These are phyloP conservation scores for Trichosporon sp. DNA, from an alignment of 1,284 basidiomycete species.

Conservation along the genomic window DNA sequence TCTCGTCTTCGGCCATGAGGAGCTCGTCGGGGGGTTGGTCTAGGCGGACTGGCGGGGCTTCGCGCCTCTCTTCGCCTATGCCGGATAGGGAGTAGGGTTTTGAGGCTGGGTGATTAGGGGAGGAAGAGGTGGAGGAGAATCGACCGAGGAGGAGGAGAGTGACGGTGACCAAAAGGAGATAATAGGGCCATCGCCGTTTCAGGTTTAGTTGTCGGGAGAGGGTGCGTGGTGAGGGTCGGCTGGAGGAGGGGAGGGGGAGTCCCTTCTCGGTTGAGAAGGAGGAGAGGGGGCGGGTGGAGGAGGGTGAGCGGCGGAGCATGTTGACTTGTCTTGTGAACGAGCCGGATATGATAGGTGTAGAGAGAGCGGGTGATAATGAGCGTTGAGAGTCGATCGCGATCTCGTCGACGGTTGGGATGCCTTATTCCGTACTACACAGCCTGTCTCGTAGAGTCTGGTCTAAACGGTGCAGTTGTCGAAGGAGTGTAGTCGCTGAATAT, in stretches of 20 bases:
- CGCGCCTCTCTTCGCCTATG: neutral
- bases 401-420: too few relatives aligned
- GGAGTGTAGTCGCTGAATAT: too few relatives aligned
- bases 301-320: neutral
- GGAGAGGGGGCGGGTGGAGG: neutral
- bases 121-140: neutral
- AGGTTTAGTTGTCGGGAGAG: neutral
- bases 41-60: neutral
- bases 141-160: neutral
- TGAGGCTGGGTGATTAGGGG: neutral
- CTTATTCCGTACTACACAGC: too few relatives aligned
- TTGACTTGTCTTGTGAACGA: neutral
- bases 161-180: neutral
- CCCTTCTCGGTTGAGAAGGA: neutral
- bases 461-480: too few relatives aligned
- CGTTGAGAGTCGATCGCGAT: too few relatives aligned
- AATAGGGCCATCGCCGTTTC: neutral
- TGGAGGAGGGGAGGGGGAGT: neutral
- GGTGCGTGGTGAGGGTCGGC: neutral
- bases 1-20: conserved; percentile 40
- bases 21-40: conserved; percentile 26
- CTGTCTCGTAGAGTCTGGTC: too few relatives aligned
- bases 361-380: neutral
- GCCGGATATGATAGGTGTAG: too few relatives aligned
- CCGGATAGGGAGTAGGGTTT: neutral